Evolutionary conservation across 345 rosid species (phyloP).

Genomic region (Moricandia arvensis): DNA sequence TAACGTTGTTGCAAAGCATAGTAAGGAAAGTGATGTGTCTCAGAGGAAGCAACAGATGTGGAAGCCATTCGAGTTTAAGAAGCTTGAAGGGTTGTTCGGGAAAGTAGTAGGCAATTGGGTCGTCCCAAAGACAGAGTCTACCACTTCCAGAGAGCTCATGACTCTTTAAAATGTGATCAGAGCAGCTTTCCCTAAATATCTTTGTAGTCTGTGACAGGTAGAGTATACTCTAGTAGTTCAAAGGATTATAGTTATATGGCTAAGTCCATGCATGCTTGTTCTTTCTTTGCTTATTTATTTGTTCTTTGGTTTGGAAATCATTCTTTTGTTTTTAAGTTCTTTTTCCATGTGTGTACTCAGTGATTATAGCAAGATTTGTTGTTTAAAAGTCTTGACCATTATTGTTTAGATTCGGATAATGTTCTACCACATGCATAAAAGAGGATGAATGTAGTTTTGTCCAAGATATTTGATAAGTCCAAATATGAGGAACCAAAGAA

Average conservation of each 20-base stretch:
- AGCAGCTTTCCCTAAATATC: neutral
- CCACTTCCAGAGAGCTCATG: constrained; percentile 22
- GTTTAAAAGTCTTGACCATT: neutral
- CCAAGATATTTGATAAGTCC: neutral
- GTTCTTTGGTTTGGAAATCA: neutral
- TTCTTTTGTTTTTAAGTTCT: too few relatives aligned
- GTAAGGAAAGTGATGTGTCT: neutral
- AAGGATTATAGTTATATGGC: constrained; percentile 8
- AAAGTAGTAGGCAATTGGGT: constrained; percentile 26
- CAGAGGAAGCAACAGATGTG: constrained; percentile 28
- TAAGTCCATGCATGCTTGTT: constrained; percentile 10
- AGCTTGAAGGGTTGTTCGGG: constrained; percentile 24
- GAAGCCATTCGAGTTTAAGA: constrained; percentile 33
- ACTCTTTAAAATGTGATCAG: constrained; percentile 4
- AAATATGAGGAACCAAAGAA: neutral
- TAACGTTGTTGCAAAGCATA: constrained; percentile 1
- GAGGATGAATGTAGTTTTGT: neutral
- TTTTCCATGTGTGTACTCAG: too few relatives aligned
- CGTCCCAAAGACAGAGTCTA: constrained; percentile 10
- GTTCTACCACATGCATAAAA: neutral
- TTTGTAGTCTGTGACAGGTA: constrained; percentile 15
- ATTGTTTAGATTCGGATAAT: neutral
- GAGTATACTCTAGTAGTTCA: constrained; percentile 18
- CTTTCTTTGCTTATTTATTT: neutral
- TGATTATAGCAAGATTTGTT: neutral